phyloP scores from a whole-genome alignment of 371 early-diverging fungal genomes.

The Mortierella sp. region DNA sequence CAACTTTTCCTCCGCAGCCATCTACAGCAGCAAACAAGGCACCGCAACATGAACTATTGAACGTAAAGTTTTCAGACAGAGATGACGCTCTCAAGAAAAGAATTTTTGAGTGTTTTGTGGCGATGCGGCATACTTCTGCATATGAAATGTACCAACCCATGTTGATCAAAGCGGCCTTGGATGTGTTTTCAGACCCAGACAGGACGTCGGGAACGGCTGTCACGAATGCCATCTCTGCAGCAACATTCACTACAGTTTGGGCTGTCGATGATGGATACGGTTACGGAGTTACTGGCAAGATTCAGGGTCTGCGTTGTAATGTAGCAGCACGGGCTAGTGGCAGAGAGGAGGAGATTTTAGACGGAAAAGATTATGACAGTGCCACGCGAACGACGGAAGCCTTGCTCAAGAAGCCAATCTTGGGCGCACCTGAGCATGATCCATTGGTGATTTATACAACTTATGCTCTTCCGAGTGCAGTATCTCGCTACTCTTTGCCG shows the following conservation, averaged over 20 bases:
- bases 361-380: conserved; percentile 68
- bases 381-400: conserved; percentile 59
- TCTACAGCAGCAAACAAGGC: conserved; percentile 51
- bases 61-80: conserved; percentile 68
- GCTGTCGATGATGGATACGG: conserved; percentile 72
- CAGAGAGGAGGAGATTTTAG: conserved; percentile 65
- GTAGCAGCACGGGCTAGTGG: conserved; percentile 60
- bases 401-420: conserved; percentile 69
- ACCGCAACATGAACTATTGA: conserved; percentile 56
- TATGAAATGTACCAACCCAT: conserved; percentile 67
- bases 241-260: conserved; percentile 71
- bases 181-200: conserved; percentile 70
- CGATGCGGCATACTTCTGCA: conserved; percentile 72
- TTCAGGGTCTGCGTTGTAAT: conserved; percentile 67
- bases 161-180: conserved; percentile 46
- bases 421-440: conserved; percentile 73
- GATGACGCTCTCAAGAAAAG: conserved; percentile 74
- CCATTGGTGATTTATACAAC: conserved; percentile 69
- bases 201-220: conserved; percentile 68
- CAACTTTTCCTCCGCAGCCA: conserved; percentile 59
- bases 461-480: conserved; percentile 43
- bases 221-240: conserved; percentile 62
- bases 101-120: conserved; percentile 81
- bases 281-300: conserved; percentile 72
- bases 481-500: conserved; percentile 46